Evolutionary conservation across 345 rosid species (phyloP), one percentile per base, ranked within the genome.

Genomic region (Heritiera fomes): DNA sequence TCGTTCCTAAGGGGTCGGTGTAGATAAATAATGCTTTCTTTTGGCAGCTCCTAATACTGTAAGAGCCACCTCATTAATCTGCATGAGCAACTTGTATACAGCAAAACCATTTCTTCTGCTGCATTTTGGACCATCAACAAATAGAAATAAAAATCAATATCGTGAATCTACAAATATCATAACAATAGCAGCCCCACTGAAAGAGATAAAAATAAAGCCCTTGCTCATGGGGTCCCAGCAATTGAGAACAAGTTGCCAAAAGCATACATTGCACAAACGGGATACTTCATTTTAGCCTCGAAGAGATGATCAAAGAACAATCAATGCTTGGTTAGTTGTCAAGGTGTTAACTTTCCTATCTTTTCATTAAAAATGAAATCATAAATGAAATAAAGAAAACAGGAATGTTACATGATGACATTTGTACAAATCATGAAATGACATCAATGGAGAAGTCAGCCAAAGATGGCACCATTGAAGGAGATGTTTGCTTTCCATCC

Each of bases 101-200:
- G 84, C 89, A 88, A 76, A 81, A 76, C 91, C 91, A 88, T 78
- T 85, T 84, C 78, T 78, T 88, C 89, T 86, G 91, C 80, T 41
- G 59, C 58, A 77, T 58, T 56, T 52, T 12, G 2, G 32, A 75
- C 47, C 56, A 72, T 81, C 69, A 77, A 59, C 65, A 55, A 5
- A 12, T 40, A 58, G 18, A 30, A 32, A 63, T 28, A 49, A 18
- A 20, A 18, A 38, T 47, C 18, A 50, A 49, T 49, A 49, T 13
- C 5, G 41, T 32, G 66, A 62, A 32, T 5, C 41, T n/a, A 30
- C 8, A 30, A 62, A 62, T 12, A 62, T 32, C 41, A 30, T 28
- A 70, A 8, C 30, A 23, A 6, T 18, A 45, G 34, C 55, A n/a
- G 38, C 17, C 8, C 7, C 7, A 41, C 30, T 17, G 30, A 45